Percentiles rank a stretch among this genome's conserved stretches.
phyloP scores from a whole-genome alignment of 2,329 filamentous ascomycete species.

The Penicillium sp. region DNA sequence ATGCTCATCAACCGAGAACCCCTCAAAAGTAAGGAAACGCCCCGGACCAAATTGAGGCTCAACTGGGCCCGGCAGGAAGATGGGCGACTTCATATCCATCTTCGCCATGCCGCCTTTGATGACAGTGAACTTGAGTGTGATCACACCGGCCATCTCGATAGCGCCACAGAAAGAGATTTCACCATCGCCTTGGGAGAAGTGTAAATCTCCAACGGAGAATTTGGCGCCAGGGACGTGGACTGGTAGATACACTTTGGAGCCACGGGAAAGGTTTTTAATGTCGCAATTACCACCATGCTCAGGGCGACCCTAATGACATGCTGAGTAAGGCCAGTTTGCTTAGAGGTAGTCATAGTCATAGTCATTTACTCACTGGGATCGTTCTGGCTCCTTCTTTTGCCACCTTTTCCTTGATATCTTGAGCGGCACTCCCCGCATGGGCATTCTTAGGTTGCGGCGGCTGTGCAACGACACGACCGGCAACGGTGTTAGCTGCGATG shows the following conservation, averaged over 20 bases:
- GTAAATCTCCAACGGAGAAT: conserved; percentile 85
- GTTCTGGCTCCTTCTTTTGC: conserved; percentile 79
- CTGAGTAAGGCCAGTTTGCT: background rate
- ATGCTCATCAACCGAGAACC: conserved; percentile 83
- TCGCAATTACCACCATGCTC: conserved; percentile 92
- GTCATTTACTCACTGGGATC: conserved; percentile 59
- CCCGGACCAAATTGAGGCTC: conserved; percentile 86
- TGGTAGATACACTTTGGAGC: conserved; percentile 81
- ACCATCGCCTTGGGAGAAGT: conserved; percentile 86
- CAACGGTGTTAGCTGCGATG: conserved; percentile 66
- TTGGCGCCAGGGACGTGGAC: conserved; percentile 86
- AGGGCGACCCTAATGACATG: conserved; percentile 58
- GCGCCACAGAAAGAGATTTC: conserved; percentile 88
- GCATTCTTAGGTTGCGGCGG: conserved; percentile 71
- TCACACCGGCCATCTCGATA: conserved; percentile 91
- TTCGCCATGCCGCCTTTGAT: conserved; percentile 78
- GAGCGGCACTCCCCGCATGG: conserved; percentile 68
- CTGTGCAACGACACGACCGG: conserved; percentile 72
- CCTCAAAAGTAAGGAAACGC: conserved; percentile 81
- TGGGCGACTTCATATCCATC: conserved; percentile 76
- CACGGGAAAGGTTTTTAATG: conserved; percentile 81
- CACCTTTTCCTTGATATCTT: conserved; percentile 64
- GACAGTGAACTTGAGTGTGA: conserved; percentile 86
- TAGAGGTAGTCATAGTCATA: background rate
- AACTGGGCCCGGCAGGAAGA: conserved; percentile 84